Evolutionary conservation across 306 rosid genomes (phyloP).

Genomic region (Styphnolobium japonicum): DNA sequence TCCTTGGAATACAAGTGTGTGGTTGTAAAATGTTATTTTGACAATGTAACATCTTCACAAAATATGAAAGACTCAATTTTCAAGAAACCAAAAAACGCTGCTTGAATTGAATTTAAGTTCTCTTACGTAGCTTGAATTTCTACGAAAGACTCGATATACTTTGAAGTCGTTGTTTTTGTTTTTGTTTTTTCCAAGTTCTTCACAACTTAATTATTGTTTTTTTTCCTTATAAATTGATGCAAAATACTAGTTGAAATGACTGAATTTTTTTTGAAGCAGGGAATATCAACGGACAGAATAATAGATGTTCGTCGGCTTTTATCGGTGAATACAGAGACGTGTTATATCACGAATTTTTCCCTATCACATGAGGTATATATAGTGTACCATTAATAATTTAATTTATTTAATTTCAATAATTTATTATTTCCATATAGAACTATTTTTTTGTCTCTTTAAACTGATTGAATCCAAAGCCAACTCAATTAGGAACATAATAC

Average conservation of each 20-base stretch:
- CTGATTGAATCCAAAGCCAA: background rate
- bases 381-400: background rate
- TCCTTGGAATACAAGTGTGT: background rate
- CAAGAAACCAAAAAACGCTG: background rate
- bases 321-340: conserved; percentile 62
- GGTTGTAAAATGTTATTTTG: background rate
- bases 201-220: background rate
- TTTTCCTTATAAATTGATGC: background rate
- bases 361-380: conserved; percentile 76
- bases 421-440: background rate
- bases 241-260: background rate
- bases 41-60: background rate
- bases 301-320: conserved; percentile 78
- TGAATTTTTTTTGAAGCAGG: conserved; percentile 43
- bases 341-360: conserved; percentile 72
- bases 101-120: background rate
- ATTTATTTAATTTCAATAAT: background rate
- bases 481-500: background rate
- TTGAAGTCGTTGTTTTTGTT: background rate
- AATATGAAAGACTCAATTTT: background rate
- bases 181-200: background rate
- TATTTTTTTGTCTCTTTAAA: background rate
- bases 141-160: background rate
- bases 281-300: conserved; percentile 94
- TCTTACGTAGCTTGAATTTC: background rate